Base-by-base conservation (phyloP, 2,329 filamentous ascomycete species). In the Proliferodiscus dingleyae region DNA sequence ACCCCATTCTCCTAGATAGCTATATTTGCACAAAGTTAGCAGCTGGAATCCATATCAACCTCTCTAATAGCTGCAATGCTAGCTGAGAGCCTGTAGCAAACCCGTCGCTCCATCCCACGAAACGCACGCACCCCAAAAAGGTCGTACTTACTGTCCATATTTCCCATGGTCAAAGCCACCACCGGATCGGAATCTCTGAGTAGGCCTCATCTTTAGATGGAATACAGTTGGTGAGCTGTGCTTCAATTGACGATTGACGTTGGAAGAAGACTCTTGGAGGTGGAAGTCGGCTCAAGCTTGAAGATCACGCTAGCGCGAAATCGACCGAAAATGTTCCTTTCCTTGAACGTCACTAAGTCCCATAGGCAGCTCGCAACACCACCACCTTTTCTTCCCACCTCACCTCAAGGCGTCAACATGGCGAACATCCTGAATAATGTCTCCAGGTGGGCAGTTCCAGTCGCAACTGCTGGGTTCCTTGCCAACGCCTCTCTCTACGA, bases 401-500 rank as follows among this genome's bases (percentile, higher is more conserved):
- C 38, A 40, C 22, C 43, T 38, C 28, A 26, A 49, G 11, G 22
- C 28, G 44, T 41, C 63, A 63, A 55, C 15, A 71, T 71, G 68
- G 67, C 68, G 54, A 74, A 77, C 63, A 68, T 71, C 37, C 75
- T 89, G 56, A 75, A 75, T 62, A 66, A 72, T 55, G 66, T 85
- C 62, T 87, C 84, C 71, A 75, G 75, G 59, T 75, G 75, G 66
- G 87, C 87, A 53, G 71, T 96, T 43, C 90, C 91, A 37, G 75
- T 80, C 46, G 81, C 86, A 50, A 68, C 87, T 57, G 87, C 77
- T 58, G 72, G 80, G 58, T 77, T 80, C 46, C 62, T 91, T 50
- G 72, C 80, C 56, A 84, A 89, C 68, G 78, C 87, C 55, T 88
- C 89, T 48, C 80, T 98, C 53, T 98, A 96, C 82, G 93, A 98